A percentile compares a stretch with the other conserved stretches of the same genome.
phyloP scores from a whole-genome alignment of 768 basidiomycete genomes.

The Auricularia sp. region DNA sequence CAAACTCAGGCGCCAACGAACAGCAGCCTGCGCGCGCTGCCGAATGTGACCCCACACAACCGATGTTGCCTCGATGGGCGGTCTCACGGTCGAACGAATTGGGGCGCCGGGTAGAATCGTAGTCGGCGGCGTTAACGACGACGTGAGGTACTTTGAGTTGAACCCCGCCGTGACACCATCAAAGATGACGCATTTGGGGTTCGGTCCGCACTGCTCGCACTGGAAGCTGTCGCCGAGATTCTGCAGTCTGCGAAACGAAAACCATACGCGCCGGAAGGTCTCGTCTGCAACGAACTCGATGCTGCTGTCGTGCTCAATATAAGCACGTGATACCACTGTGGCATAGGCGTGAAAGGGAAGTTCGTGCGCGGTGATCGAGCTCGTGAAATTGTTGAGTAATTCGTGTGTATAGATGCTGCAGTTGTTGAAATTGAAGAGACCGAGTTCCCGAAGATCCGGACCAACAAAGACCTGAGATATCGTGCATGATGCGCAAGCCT shows the following conservation, averaged over 20 bases:
- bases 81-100: not conserved
- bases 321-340: not conserved
- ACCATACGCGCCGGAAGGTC: no score
- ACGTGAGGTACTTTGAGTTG: no score
- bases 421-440: slow-evolving; percentile 15
- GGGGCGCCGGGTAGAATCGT: not conserved
- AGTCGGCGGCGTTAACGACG: not conserved
- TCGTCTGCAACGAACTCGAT: no score
- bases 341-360: slow-evolving; percentile 13
- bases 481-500: not conserved
- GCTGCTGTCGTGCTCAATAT: no score
- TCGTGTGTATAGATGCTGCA: slow-evolving; percentile 13
- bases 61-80: not conserved
- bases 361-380: slow-evolving; percentile 9
- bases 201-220: no score
- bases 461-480: not conserved
- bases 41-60: not conserved
- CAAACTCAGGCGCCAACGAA: not conserved
- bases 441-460: slow-evolving; percentile 8
- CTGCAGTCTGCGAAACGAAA: no score
- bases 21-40: not conserved
- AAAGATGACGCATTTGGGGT: no score
- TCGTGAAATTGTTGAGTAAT: slow-evolving; percentile 13
- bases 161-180: no score
- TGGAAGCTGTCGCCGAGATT: no score